Percentiles rank a stretch among this genome's conserved stretches.
These are phyloP conservation scores for Aspergillus funiculosus DNA, from an alignment of 495 filamentous ascomycete genomes.

Conservation along the genomic window DNA sequence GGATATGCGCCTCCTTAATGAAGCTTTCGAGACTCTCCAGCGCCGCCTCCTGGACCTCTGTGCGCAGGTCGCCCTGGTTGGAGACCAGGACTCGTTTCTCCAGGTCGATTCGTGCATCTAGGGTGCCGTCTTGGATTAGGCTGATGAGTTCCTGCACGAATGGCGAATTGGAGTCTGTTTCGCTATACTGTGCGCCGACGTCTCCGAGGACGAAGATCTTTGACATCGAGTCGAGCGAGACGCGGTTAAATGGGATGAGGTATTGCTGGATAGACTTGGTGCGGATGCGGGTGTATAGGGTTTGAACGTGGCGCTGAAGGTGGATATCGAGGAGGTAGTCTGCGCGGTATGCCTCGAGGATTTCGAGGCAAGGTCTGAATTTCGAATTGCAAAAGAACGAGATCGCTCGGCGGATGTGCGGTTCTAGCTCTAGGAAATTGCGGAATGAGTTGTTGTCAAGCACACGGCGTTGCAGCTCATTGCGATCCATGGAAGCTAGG, in stretches of 20 bases:
- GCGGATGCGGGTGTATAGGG: conserved; percentile 66
- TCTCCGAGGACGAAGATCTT: conserved; percentile 52
- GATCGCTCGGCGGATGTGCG: conserved; percentile 88
- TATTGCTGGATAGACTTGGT: conserved; percentile 92
- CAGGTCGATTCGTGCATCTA: conserved; percentile 80
- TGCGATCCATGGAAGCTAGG: conserved; percentile 80
- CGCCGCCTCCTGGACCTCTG: conserved; percentile 59
- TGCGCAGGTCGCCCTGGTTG: conserved; percentile 56
- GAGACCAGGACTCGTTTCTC: conserved; percentile 73
- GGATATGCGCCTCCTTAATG: conserved; percentile 64
- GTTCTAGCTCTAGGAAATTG: conserved; percentile 84
- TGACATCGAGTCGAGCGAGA: conserved; percentile 64
- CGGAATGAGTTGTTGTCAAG: conserved; percentile 78
- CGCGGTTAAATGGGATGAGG: conserved; percentile 70
- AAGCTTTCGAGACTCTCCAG: conserved; percentile 64
- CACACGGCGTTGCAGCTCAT: conserved; percentile 65
- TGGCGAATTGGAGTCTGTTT: conserved; percentile 43
- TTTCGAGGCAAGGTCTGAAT: conserved; percentile 75
- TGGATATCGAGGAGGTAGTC: conserved; percentile 91
- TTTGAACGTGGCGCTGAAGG: conserved; percentile 66
- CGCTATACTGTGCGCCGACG: conserved; percentile 29
- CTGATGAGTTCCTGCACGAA: conserved; percentile 70
- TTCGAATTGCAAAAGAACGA: conserved; percentile 80
- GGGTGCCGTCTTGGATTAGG: conserved; percentile 64
- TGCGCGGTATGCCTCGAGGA: conserved; percentile 69